Conservation (phyloP, 2,329 filamentous ascomycete genomes). For the Ampelomyces quisqualis region DNA sequence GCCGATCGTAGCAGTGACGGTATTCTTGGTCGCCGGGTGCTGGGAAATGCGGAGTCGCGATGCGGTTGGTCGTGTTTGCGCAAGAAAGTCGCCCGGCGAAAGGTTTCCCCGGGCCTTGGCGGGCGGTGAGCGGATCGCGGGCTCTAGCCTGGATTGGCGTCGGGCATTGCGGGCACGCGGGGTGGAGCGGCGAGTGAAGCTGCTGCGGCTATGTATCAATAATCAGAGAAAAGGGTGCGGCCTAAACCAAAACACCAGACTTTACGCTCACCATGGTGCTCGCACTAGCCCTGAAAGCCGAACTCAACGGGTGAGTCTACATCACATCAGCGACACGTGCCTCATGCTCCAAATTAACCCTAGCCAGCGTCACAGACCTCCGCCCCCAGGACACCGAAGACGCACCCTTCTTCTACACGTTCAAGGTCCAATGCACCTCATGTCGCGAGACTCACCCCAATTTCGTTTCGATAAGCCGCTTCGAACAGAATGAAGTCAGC, state of each 20-base stretch:
- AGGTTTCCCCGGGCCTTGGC: constrained; percentile 7
- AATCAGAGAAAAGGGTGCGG: constrained; percentile 6
- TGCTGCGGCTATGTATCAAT: no score
- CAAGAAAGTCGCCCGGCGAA: constrained; percentile 7
- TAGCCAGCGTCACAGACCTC: constrained; percentile 79
- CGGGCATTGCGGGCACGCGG: no score
- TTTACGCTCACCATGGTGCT: constrained; percentile 34
- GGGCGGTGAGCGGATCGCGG: constrained; percentile 1
- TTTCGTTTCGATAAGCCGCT: constrained; percentile 80
- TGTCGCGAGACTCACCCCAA: constrained; percentile 91
- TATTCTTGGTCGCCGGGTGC: not conserved
- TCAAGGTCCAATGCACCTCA: constrained; percentile 97
- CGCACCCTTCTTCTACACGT: constrained; percentile 91
- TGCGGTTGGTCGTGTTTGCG: no score
- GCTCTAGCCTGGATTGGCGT: no score
- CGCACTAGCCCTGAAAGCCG: constrained; percentile 43
- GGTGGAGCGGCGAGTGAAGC: no score
- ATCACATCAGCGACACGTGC: not conserved
- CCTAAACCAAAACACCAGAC: no score
- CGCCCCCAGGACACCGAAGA: constrained; percentile 79
- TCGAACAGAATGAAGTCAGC: constrained; percentile 87
- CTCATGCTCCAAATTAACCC: not conserved
- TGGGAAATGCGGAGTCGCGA: no score
- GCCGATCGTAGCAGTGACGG: no score
- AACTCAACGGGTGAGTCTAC: constrained; percentile 36